Conservation (phyloP, 306 rosid species). For the Quercus gilva region DNA sequence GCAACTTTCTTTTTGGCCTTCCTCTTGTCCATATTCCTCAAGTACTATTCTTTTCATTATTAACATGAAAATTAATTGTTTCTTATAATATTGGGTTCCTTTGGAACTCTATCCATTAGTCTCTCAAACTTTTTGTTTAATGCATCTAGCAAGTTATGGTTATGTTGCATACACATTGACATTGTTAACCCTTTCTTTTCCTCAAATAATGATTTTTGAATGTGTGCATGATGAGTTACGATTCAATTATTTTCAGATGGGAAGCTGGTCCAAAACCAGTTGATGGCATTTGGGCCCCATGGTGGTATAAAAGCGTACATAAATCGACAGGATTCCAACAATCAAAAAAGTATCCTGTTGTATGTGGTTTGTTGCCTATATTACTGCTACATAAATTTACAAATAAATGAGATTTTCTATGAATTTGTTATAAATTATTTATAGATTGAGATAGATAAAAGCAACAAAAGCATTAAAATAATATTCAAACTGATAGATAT, state of each 20-base stretch:
- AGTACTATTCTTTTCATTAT: not conserved
- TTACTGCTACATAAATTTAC: not conserved
- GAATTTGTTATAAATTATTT: not conserved
- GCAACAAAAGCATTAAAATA: not conserved
- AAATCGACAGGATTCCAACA: conserved; percentile 59
- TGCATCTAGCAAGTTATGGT: not conserved
- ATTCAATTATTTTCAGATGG: conserved; percentile 58
- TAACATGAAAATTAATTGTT: not conserved
- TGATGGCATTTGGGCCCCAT: conserved; percentile 86
- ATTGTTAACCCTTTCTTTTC: not conserved
- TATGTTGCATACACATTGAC: conserved; percentile 1
- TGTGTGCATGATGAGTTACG: conserved; percentile 19
- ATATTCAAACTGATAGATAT: not conserved
- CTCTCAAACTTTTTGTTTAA: not conserved
- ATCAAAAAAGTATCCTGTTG: conserved; percentile 55
- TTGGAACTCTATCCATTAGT: not conserved
- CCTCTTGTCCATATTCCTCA: conserved; percentile 4
- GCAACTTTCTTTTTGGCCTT: conserved; percentile 6
- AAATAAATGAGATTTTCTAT: not conserved
- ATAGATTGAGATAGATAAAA: not conserved
- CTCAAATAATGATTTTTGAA: conserved; percentile 6
- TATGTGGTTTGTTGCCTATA: conserved; percentile 24
- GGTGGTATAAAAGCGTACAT: conserved; percentile 73
- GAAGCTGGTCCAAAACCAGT: conserved; percentile 72
- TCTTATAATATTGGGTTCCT: not conserved